Evolutionary conservation across 257 asterid species (phyloP).

Genomic region (Forsythia viridissima): DNA sequence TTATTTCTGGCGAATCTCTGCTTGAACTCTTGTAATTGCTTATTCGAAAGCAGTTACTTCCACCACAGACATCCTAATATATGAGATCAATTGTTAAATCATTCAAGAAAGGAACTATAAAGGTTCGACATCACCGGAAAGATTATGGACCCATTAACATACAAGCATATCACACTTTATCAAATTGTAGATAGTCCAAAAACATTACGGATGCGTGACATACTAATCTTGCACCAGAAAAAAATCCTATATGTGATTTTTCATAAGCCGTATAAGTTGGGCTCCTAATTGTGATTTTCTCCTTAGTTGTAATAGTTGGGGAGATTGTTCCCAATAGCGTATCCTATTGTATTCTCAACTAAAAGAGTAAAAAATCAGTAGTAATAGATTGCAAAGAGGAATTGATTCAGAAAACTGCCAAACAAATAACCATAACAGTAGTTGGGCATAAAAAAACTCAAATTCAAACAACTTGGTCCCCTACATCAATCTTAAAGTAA

Average conservation of each 20-base stretch:
- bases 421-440: background rate
- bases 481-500: background rate
- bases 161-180: background rate
- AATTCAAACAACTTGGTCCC: background rate
- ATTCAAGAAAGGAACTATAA: constrained; percentile 1
- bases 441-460: background rate
- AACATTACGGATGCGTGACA: background rate
- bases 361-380: background rate
- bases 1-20: constrained; percentile 65
- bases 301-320: background rate
- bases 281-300: background rate
- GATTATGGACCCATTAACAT: background rate
- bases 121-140: background rate
- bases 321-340: background rate
- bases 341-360: too few species aligned
- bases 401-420: background rate
- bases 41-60: constrained; percentile 75
- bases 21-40: constrained; percentile 59
- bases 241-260: background rate
- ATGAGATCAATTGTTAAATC: constrained; percentile 21
- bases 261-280: background rate
- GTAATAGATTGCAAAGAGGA: background rate
- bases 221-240: background rate
- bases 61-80: constrained; percentile 72
- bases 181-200: background rate